Base-by-base conservation (phyloP, 2,329 filamentous ascomycete genomes). In the Curvularia sp. region DNA sequence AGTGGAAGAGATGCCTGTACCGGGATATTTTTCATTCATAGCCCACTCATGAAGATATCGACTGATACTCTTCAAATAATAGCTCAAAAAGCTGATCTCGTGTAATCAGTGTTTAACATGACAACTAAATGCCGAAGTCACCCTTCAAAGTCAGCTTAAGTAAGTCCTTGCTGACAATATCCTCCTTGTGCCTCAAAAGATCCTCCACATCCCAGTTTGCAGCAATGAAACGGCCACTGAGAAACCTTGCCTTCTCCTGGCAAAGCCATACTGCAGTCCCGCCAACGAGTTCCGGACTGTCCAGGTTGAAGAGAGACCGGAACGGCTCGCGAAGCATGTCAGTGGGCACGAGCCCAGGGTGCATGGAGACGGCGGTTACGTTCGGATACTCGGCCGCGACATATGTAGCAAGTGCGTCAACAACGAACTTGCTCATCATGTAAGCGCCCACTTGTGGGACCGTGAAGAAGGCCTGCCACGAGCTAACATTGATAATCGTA, bases 131-230 rank as follows among this genome's bases (percentile, higher is more conserved):
- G 4, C 66, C 66, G 33, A 69, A 65, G 13, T 60, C 15, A 0
- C 53, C 66, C 43, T 58, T 65, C 15, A 69, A 39, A 2, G 48
- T 53, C 48, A 67, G n/a, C 50, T 61, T 68, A 4, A 69, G 51
- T 38, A 67, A 42, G 12, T 60, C 58, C 7, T 61, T 38, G 20
- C 57, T 53, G 1, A 63, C 22, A 47, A 68, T 62, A 49, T 70
- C 67, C 6, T 66, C 64, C 52, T 62, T 69, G 47, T 58, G 54
- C 1, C 28, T 41, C 1, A 67, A 13, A 31, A 77, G 47, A 39
- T 75, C 71, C 28, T 77, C 72, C 4, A 77, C 67, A 53, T 62
- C 61, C 74, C 72, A 76, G 35, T 75, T 71, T 0, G 61, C 58
- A 43, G 55, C 53, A 2, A 75, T 52, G 47, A 70, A 71, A 28